Percentiles rank a stretch among this genome's conserved stretches.
These are phyloP conservation scores for Neonectria hederae DNA, from an alignment of 2,329 filamentous ascomycete species.

Conservation along the genomic window DNA sequence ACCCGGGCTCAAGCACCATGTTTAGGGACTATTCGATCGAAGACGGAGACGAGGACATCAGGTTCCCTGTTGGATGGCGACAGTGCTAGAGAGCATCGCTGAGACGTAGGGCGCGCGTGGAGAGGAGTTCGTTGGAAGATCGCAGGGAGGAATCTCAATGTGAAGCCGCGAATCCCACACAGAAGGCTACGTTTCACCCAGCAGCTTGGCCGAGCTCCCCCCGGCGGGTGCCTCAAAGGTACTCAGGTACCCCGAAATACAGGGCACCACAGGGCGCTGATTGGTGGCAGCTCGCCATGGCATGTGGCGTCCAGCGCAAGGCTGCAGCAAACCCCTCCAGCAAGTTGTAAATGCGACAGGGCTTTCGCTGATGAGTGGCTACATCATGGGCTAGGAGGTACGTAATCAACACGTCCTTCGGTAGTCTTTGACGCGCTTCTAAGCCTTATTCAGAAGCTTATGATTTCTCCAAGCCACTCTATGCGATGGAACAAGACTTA, in stretches of 20 bases:
- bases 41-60: constrained; percentile 35
- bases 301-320: constrained; percentile 37
- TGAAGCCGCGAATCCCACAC: constrained; percentile 32
- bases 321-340: constrained; percentile 40
- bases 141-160: constrained; percentile 29
- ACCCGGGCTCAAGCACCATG: constrained; percentile 72
- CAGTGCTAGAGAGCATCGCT: constrained; percentile 32
- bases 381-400: constrained; percentile 20
- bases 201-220: constrained; percentile 23
- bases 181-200: constrained; percentile 43
- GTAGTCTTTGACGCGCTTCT: constrained; percentile 1
- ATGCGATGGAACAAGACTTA: background rate
- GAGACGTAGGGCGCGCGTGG: constrained; percentile 11
- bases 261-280: constrained; percentile 23
- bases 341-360: constrained; percentile 10
- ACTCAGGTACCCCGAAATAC: constrained; percentile 19
- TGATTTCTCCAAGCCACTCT: background rate
- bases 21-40: constrained; percentile 41
- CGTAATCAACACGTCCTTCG: constrained; percentile 13
- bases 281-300: constrained; percentile 33
- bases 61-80: constrained; percentile 25
- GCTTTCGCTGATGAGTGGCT: constrained; percentile 11
- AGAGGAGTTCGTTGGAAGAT: constrained; percentile 18
- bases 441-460: background rate
- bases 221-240: constrained; percentile 28